Base-by-base conservation (phyloP, 2,329 filamentous ascomycete genomes). In the Verticillium isaacii region DNA sequence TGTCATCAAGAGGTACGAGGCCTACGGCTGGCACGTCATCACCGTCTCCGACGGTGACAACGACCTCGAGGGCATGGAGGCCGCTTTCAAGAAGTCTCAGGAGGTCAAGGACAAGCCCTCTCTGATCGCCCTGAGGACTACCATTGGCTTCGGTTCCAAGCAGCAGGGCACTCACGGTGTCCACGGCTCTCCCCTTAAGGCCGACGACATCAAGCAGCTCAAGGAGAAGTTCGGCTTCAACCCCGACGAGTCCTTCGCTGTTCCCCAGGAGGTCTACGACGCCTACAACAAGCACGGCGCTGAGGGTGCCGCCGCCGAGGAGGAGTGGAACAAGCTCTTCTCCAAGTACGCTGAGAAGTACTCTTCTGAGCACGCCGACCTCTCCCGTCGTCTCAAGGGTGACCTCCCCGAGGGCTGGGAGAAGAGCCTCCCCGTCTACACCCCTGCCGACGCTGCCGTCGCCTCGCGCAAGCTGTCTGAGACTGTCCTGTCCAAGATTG, bases 391-490 rank as follows among this genome's bases (percentile, higher is more conserved):
- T 78, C 83, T 93, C 68, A 85, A 84, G 68, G 88, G 91, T 69
- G 89, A 94, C 63, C 92, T 99, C 55, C 93, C 95, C 66, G 90
- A 96, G 77, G 94, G 93, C 72, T 99, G 95, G 95, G 91, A 97
- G 85, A 96, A 95, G 86, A 83, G 80, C 74, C 88, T 99, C 61
- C 95, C 95, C 68, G 88, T 89, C 71, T 98, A 98, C 85, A 96
- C 92, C 74, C 87, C 94, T 65, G 82, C 83, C 54, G 95, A 99
- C 76, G 68, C 89, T 57, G 93, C 95, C 62, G 84, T 96, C 68
- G 95, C 95, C 67, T 95, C 94, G 69, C 90, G 95, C 76, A 99
- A 98, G 85, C 89, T 98, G 63, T 98, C 94, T 67, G 94, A 99
- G 86, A 89, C 86, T 64, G 93, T 98, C 63, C 88, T 99, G 68